Evolutionary conservation across 257 asterid species (phyloP).

Genomic region (Nicotiana attenuata): DNA sequence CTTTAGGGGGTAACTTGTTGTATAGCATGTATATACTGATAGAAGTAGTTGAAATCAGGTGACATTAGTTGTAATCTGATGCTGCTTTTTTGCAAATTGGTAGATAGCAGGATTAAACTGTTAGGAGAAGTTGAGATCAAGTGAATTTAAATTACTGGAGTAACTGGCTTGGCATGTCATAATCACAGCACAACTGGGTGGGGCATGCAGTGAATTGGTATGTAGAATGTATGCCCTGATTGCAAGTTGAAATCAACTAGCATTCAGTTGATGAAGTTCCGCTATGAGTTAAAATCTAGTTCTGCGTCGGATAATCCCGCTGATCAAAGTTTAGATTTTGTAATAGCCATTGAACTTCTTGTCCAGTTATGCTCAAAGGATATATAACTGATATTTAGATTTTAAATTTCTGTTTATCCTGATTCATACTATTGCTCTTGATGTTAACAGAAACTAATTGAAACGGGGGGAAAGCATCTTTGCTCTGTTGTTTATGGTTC

Average conservation of each 20-base stretch:
- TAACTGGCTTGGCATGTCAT: neutral
- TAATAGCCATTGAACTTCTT: neutral
- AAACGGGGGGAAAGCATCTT: slow-evolving; percentile 59
- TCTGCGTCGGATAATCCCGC: neutral
- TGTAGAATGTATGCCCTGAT: neutral
- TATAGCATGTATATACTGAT: neutral
- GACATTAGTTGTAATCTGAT: neutral
- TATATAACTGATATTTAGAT: neutral
- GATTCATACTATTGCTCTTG: neutral
- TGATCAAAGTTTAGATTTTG: neutral
- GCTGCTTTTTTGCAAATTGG: neutral
- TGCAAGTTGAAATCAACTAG: neutral
- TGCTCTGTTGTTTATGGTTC: slow-evolving; percentile 99
- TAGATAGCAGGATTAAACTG: neutral
- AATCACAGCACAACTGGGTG: neutral
- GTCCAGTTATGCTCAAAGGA: neutral
- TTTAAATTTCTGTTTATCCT: neutral
- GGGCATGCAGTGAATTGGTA: neutral
- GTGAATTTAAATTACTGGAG: neutral
- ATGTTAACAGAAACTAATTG: slow-evolving; percentile 63
- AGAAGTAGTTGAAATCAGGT: neutral
- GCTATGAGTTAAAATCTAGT: neutral
- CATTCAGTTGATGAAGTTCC: neutral
- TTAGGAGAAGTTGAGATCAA: neutral
- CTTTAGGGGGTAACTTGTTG: neutral